Percentiles rank a stretch among this genome's conserved stretches.
These are phyloP conservation scores for Ormosia emarginata DNA, from an alignment of 306 rosid genomes.

Conservation along the genomic window DNA sequence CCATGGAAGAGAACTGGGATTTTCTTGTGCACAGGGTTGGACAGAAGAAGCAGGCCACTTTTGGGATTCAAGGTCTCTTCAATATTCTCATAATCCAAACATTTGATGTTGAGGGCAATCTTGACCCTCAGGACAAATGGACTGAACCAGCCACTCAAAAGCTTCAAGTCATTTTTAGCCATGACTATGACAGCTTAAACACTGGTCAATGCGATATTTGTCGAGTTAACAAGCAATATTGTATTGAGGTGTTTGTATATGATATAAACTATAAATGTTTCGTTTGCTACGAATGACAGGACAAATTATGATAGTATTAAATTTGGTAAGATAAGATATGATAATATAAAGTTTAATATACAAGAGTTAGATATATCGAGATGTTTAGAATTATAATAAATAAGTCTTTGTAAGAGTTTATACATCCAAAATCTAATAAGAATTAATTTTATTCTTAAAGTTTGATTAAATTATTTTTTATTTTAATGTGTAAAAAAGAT, in stretches of 20 bases:
- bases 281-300: too few species aligned
- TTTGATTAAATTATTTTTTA: too few species aligned
- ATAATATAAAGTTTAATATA: too few species aligned
- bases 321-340: too few species aligned
- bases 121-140: constrained; percentile 38
- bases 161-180: constrained; percentile 39
- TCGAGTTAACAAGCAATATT: background rate
- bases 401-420: too few species aligned
- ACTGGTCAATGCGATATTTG: background rate
- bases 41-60: constrained; percentile 51
- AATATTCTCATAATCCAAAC: constrained; percentile 33
- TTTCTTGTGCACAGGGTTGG: constrained; percentile 60
- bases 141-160: constrained; percentile 40
- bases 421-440: too few species aligned
- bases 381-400: too few species aligned
- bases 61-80: constrained; percentile 40
- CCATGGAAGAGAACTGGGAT: constrained; percentile 54
- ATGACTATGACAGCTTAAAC: background rate
- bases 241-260: background rate
- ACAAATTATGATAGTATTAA: too few species aligned
- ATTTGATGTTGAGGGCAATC: constrained; percentile 51
- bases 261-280: too few species aligned
- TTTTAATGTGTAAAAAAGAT: too few species aligned
- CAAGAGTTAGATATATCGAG: too few species aligned
- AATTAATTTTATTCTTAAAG: too few species aligned